These are phyloP conservation scores for Plasmopara viticola DNA, from an alignment of 352 stramenopile genomes.

Conservation along the genomic window DNA sequence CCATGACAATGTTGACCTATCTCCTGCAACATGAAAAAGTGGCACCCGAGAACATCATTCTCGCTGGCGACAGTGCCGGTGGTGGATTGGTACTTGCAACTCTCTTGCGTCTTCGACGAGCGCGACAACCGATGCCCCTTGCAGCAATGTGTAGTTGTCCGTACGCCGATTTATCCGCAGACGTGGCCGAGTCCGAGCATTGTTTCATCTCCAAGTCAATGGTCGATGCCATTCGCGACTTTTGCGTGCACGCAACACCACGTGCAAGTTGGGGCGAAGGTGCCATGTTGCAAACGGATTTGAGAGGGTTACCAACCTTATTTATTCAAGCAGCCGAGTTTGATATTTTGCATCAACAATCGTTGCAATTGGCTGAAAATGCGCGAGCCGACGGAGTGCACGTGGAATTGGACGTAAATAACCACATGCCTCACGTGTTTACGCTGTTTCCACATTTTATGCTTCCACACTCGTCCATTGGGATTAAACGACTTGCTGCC, in stretches of 20 bases:
- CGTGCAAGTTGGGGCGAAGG: constrained; percentile 31
- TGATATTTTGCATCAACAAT: constrained; percentile 41
- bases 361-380: constrained; percentile 30
- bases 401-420: constrained; percentile 41
- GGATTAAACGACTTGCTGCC: constrained; percentile 31
- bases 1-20: constrained; percentile 40
- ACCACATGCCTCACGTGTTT: constrained; percentile 60
- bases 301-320: constrained; percentile 34
- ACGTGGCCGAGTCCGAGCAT: constrained; percentile 27
- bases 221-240: constrained; percentile 29
- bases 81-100: constrained; percentile 39
- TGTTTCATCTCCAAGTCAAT: constrained; percentile 47
- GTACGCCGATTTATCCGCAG: constrained; percentile 36
- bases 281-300: constrained; percentile 31
- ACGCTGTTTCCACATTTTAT: constrained; percentile 39
- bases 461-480: constrained; percentile 41
- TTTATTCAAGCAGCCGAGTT: constrained; percentile 41
- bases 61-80: constrained; percentile 51
- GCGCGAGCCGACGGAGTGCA: constrained; percentile 23
- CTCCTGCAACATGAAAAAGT: constrained; percentile 26
- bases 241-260: constrained; percentile 15
- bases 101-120: constrained; percentile 32
- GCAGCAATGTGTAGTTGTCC: constrained; percentile 39
- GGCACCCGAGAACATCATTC: constrained; percentile 24
- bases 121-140: constrained; percentile 19